Base-by-base conservation (phyloP, 768 basidiomycete genomes). In the Scleroderma citrinum region DNA sequence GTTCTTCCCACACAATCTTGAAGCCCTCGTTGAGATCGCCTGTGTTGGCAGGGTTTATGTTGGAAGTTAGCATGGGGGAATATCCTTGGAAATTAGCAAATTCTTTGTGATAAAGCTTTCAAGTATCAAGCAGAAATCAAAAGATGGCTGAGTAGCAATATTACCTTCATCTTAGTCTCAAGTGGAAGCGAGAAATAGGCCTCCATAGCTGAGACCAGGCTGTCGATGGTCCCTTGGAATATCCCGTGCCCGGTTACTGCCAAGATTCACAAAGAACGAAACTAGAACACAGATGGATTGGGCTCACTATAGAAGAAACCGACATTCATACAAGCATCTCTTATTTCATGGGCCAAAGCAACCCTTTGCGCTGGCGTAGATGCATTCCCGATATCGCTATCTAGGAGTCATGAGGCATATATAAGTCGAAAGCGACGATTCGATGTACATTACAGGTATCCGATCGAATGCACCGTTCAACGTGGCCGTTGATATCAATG, bases 1-100 rank as follows among this genome's bases (percentile, higher is more conserved):
- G 60, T 20, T 71, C 66, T 60, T 92, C 87, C 76, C 80, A 84
- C 3, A 89, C 89, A 49, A 95, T 75, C 56, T 92, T 85, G 63
- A 93, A 95, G 2, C 86, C 92, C 63, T 97, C 92, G 61, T 95
- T 90, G 47, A 94, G 66, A 61, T 97, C 93, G 1, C 92, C 92
- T n/a, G 76, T 69, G 41, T 78, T 77, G 7, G 56, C 51, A 0
- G 87, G 82, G 57, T 92, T 78, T 46, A 82, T 85, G 61, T 91
- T 91, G 44, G 78, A 80, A 48, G 81, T 83, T 6, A 85, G 71
- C 2, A 91, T 63, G 2, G 82, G 77, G 46, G 73, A 82, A 64
- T 87, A 88, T 17, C 86, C 86, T 59, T 85, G 87, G 72, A 90
- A 94, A 59, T 83, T 84, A 1, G 78, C 64, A 1, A 77, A 76